phyloP scores from a whole-genome alignment of 306 rosid genomes.

The Prunus padus region DNA sequence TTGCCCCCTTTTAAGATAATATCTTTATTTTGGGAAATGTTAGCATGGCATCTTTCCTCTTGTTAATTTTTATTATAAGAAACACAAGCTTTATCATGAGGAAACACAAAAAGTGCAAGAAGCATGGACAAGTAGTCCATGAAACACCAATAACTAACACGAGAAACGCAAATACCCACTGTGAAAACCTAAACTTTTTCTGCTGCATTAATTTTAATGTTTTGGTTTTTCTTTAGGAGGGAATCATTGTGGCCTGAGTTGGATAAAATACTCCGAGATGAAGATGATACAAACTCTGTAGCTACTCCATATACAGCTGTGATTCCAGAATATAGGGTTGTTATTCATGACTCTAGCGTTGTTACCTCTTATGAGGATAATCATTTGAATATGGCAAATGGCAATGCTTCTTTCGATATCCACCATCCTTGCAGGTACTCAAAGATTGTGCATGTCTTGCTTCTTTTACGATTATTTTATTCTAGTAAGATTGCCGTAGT shows the following conservation, averaged over 20 bases:
- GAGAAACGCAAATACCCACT: too few species aligned
- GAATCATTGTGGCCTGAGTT: conserved; percentile 83
- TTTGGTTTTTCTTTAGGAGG: conserved; percentile 51
- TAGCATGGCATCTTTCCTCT: conserved; percentile 4
- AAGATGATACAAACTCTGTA: conserved; percentile 62
- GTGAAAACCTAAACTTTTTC: conserved; percentile 8
- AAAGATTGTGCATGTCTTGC: conserved; percentile 22
- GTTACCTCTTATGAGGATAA: conserved; percentile 35
- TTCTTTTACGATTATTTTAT: conserved; percentile 20
- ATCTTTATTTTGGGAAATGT: conserved; percentile 7
- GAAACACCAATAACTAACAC: too few species aligned
- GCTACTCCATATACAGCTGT: conserved; percentile 83
- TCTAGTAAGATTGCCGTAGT: conserved; percentile 8
- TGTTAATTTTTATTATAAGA: too few species aligned
- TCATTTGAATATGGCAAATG: conserved; percentile 47
- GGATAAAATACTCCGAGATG: conserved; percentile 77
- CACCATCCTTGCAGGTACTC: conserved; percentile 90
- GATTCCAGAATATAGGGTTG: conserved; percentile 68
- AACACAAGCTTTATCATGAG: too few species aligned
- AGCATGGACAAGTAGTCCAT: too few species aligned
- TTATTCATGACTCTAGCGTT: conserved; percentile 52
- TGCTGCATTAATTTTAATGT: neutral
- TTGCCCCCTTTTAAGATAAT: neutral
- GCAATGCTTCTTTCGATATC: conserved; percentile 61
- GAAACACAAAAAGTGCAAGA: neutral